phyloP scores from a whole-genome alignment of 1,284 basidiomycete genomes.

The Papiliotrema fonsecae region DNA sequence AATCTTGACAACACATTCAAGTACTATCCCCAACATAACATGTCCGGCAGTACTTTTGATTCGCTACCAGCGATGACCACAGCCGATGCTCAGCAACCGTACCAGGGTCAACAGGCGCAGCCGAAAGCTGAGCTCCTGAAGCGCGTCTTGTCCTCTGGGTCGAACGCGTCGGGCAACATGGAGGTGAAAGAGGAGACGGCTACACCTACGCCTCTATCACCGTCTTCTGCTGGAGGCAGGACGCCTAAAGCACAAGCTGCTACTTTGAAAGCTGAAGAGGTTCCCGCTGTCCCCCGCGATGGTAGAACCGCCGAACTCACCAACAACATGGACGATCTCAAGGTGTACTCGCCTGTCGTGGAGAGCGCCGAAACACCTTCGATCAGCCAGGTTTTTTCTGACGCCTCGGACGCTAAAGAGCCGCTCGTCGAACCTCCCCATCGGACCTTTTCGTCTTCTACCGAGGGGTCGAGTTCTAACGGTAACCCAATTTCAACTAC shows the following conservation, averaged over 20 bases:
- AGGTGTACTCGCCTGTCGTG: conserved; percentile 4
- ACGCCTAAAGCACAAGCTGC: conserved; percentile 21
- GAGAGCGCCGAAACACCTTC: background rate
- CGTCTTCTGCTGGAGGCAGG: conserved; percentile 20
- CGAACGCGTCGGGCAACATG: conserved; percentile 8
- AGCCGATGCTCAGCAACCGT: too few relatives aligned
- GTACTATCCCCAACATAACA: too few relatives aligned
- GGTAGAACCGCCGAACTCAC: conserved; percentile 11
- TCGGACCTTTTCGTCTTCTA: conserved; percentile 28
- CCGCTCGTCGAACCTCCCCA: background rate
- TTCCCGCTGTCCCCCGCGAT: background rate
- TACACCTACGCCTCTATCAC: conserved; percentile 17
- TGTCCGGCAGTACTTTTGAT: too few relatives aligned
- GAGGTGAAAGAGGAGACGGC: background rate
- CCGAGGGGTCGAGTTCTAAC: too few relatives aligned
- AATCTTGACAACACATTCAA: too few relatives aligned
- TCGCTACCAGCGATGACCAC: too few relatives aligned
- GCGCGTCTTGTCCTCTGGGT: conserved; percentile 22
- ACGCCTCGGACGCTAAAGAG: background rate
- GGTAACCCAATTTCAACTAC: conserved; percentile 14
- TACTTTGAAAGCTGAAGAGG: conserved; percentile 4
- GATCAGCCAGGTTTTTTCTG: too few relatives aligned
- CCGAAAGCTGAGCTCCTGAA: conserved; percentile 15
- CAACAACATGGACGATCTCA: conserved; percentile 10
- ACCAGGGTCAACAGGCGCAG: too few relatives aligned